A percentile compares a stretch with the other conserved stretches of the same genome.
phyloP scores from a whole-genome alignment of 768 basidiomycete genomes.

The Multifurca ochricompacta region DNA sequence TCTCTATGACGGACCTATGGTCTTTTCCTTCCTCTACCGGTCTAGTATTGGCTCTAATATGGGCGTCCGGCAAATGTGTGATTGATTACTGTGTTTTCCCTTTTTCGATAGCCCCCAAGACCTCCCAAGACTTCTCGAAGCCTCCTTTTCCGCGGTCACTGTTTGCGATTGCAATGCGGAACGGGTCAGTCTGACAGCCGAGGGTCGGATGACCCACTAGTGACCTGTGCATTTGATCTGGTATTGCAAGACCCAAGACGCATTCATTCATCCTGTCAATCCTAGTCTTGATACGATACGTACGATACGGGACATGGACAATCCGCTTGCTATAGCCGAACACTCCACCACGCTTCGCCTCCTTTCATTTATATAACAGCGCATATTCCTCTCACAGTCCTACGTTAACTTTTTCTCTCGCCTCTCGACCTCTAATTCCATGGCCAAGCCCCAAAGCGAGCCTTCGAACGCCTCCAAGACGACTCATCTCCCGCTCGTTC shows the following conservation, averaged over 20 bases:
- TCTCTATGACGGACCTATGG: too few species aligned
- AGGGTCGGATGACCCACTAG: neutral
- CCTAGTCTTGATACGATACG: too few species aligned
- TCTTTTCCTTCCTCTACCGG: too few species aligned
- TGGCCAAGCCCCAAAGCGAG: neutral
- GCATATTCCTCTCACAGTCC: neutral
- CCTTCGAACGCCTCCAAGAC: neutral
- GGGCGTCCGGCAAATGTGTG: too few species aligned
- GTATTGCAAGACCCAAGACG: too few species aligned
- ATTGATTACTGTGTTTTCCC: neutral
- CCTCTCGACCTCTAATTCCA: neutral
- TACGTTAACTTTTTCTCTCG: neutral
- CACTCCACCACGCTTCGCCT: neutral
- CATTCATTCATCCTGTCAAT: conserved; percentile 1
- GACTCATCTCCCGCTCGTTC: neutral
- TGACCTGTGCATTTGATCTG: too few species aligned
- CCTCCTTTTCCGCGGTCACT: neutral
- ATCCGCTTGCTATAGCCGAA: neutral
- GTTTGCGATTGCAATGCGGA: neutral
- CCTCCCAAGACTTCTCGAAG: too few species aligned
- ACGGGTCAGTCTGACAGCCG: neutral
- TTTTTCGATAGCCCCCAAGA: neutral
- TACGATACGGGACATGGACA: neutral
- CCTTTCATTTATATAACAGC: neutral
- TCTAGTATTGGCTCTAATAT: too few species aligned